These are phyloP conservation scores for Avena sativa DNA, from an alignment of 176 grass and related monocot species.

Conservation along the genomic window DNA sequence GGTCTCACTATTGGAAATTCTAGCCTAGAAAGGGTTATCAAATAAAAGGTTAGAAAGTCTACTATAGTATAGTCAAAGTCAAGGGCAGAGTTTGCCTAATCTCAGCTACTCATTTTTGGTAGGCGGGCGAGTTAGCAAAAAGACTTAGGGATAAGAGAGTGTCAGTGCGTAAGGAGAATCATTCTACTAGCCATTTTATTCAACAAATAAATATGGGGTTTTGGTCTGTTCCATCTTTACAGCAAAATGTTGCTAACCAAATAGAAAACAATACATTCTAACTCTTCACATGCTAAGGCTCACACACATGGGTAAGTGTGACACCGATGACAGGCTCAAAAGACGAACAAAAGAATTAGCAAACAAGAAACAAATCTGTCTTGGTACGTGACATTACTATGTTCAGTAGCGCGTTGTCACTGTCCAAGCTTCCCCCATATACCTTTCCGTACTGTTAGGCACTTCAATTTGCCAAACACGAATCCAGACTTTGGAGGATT, in stretches of 20 bases:
- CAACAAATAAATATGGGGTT: background rate
- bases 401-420: conserved; percentile 34
- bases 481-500: conserved; percentile 85
- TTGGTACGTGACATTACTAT: background rate
- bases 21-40: too few relatives aligned
- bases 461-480: conserved; percentile 91
- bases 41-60: too few relatives aligned
- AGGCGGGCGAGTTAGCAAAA: too few relatives aligned
- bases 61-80: too few relatives aligned
- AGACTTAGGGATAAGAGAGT: too few relatives aligned
- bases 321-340: background rate
- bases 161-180: too few relatives aligned
- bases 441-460: conserved; percentile 76
- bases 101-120: too few relatives aligned
- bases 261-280: conserved; percentile 42
- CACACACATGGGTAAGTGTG: conserved; percentile 11
- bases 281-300: conserved; percentile 24
- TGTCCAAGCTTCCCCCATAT: conserved; percentile 90
- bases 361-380: conserved; percentile 39
- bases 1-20: too few relatives aligned
- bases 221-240: conserved; percentile 27
- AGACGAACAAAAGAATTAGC: conserved; percentile 68
- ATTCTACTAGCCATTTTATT: conserved; percentile 41
- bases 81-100: too few relatives aligned
- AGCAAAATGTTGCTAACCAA: conserved; percentile 41